Evolutionary conservation across 1,284 basidiomycete genomes (phyloP).

Genomic region (Schizophyllum amplum): DNA sequence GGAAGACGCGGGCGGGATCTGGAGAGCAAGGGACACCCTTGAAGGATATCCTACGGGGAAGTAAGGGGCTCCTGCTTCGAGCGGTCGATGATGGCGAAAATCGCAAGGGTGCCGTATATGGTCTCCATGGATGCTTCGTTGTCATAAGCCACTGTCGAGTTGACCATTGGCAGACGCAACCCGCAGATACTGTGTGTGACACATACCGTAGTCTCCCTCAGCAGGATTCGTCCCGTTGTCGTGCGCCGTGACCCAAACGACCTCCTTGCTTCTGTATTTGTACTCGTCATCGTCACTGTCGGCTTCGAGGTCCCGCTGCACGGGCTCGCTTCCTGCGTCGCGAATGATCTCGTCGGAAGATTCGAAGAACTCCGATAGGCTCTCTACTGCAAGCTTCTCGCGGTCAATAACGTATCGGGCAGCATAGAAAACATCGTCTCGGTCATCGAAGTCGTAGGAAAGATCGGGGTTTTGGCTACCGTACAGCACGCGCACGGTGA

Average conservation of each 20-base stretch:
- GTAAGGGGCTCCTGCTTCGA: not conserved
- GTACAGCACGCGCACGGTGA: not conserved
- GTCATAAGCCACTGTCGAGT: not conserved
- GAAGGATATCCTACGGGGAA: too few species aligned
- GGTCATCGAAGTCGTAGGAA: not conserved
- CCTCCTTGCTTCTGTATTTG: not conserved
- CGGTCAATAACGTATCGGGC: not conserved
- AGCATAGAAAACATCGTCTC: constrained; percentile 1
- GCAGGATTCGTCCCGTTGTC: not conserved
- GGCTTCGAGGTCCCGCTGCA: too few species aligned
- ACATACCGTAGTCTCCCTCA: not conserved
- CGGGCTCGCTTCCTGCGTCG: too few species aligned
- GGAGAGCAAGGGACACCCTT: too few species aligned
- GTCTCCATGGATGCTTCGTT: not conserved
- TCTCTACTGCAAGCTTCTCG: too few species aligned
- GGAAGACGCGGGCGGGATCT: not conserved
- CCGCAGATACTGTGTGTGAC: too few species aligned
- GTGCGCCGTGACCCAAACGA: not conserved
- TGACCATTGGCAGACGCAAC: not conserved
- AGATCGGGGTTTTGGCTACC: not conserved
- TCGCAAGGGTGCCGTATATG: not conserved
- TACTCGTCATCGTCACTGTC: not conserved
- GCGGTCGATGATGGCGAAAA: not conserved
- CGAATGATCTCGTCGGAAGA: too few species aligned
- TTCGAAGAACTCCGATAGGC: too few species aligned